Evolutionary conservation across 371 early-diverging fungal genomes (phyloP).

Genomic region (Mortierella sp.): DNA sequence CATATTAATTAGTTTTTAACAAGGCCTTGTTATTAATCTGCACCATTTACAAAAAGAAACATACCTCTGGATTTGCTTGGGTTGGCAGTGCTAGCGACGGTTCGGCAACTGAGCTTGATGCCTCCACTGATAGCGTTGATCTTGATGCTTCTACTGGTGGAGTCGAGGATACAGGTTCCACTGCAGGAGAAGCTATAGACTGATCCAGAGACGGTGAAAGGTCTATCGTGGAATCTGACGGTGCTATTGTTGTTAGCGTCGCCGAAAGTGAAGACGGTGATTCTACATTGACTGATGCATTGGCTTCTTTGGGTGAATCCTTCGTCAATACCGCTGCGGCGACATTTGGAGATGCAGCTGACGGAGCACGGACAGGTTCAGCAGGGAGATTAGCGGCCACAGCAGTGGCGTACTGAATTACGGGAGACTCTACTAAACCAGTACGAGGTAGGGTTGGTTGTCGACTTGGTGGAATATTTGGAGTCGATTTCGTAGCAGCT

Average conservation of each 20-base stretch:
- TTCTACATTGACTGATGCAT: constrained; percentile 23
- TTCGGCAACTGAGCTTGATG: neutral
- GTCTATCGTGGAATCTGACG: neutral
- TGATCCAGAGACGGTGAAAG: neutral
- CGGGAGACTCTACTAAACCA: constrained; percentile 24
- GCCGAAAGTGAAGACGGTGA: constrained; percentile 27
- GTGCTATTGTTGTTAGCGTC: constrained; percentile 32
- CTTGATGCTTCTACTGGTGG: neutral
- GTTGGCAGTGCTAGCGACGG: constrained; percentile 9
- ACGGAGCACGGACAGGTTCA: constrained; percentile 21
- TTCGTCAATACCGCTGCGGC: constrained; percentile 26
- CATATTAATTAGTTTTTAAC: no score
- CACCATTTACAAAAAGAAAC: neutral
- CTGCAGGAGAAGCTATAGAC: neutral
- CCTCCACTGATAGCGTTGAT: neutral
- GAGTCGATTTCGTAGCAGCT: constrained; percentile 25
- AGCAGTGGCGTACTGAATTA: constrained; percentile 46
- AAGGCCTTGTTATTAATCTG: no score
- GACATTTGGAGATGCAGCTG: constrained; percentile 29
- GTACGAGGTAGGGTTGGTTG: constrained; percentile 42
- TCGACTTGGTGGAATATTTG: constrained; percentile 39
- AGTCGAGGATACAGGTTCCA: neutral
- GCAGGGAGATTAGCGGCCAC: constrained; percentile 46
- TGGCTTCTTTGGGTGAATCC: constrained; percentile 26
- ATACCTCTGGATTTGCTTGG: constrained; percentile 3